Percentiles rank a stretch among this genome's conserved stretches.
Evolutionary conservation across 1,139 yeast genomes (phyloP).

Genomic region (Sugiyamaella paludigena): DNA sequence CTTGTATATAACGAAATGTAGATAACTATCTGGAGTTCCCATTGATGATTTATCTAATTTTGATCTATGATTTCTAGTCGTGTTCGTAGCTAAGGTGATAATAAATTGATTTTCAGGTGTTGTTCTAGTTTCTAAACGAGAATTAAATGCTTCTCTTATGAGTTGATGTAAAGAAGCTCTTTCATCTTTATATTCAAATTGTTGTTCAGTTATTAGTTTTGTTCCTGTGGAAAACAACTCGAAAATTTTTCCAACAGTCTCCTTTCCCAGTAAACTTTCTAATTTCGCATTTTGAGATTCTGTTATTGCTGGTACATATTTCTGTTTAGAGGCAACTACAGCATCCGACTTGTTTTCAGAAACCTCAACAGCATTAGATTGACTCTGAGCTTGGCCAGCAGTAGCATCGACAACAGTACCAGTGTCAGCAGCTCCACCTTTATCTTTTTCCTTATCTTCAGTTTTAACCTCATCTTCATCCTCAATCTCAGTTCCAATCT

Average conservation of each 20-base stretch:
- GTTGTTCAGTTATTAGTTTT: constrained; percentile 56
- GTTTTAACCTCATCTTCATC: constrained; percentile 27
- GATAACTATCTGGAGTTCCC: constrained; percentile 64
- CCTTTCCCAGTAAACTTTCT: constrained; percentile 55
- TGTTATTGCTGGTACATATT: constrained; percentile 12
- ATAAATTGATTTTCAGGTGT: constrained; percentile 53
- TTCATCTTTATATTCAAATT: constrained; percentile 62
- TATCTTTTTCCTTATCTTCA: constrained; percentile 19
- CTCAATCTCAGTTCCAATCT: constrained; percentile 33
- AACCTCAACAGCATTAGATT: neutral
- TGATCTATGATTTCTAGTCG: constrained; percentile 12
- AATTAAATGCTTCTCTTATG: constrained; percentile 68
- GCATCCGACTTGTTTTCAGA: neutral
- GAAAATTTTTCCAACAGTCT: constrained; percentile 52
- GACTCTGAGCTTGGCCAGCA: neutral
- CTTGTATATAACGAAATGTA: constrained; percentile 81
- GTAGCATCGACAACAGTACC: constrained; percentile 14
- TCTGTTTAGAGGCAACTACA: constrained; percentile 7
- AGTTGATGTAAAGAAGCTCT: constrained; percentile 79
- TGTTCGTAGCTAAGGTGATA: constrained; percentile 27
- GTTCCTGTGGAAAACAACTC: constrained; percentile 59
- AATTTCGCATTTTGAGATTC: constrained; percentile 41
- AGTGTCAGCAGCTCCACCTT: constrained; percentile 31
- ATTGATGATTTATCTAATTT: constrained; percentile 33
- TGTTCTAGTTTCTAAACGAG: constrained; percentile 76